Evolutionary conservation across 73 alveolate genomes (phyloP), one percentile per base, ranked within the genome.

Genomic region (Paramecium octaurelia): DNA sequence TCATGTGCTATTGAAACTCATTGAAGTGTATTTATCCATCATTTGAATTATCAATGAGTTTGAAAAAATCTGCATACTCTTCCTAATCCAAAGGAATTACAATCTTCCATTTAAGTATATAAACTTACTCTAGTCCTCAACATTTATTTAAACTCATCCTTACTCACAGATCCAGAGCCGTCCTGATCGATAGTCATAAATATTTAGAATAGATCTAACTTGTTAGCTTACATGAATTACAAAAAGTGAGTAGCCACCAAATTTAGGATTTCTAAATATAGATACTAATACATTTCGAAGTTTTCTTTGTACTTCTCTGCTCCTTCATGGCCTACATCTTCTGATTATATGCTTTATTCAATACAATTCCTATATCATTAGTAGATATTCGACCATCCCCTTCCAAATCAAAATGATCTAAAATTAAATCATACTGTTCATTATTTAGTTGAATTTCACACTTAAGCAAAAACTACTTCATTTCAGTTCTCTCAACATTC

Each of bases 321-420:
- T 80, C 35, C 12, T 80, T 80, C 75, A 31, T 14, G 6, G 70
- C 91, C 9, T 11, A 4, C 36, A 31, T 44, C 57, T 35, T 40
- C 6, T 10, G 27, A 23, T 80, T 31, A 44, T 80, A 43, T 10
- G 70, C 76, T 9, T 40, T 42, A 23, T 80, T 42, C 10, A 80
- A 46, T 8, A 48, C 70, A 11, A 18, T 80, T 0, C 91, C 91
- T 20, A 80, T 23, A 80, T 80, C 91, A 43, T 40, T 46, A 2
- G 57, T 80, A 20, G 64, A 31, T 42, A 80, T 80, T 2, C 91
- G 48, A 20, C 91, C 91, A 80, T 80, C 91, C 48, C 91, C 91
- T 48, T 80, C 91, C 8, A 44, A 24, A 48, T 80, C 91, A 48
- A 80, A 80, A 24, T 80, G 91, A 80, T 80, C 91, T 9, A 80